Base-by-base conservation (phyloP, 768 basidiomycete species). In the Pleurotus pulmonarius region DNA sequence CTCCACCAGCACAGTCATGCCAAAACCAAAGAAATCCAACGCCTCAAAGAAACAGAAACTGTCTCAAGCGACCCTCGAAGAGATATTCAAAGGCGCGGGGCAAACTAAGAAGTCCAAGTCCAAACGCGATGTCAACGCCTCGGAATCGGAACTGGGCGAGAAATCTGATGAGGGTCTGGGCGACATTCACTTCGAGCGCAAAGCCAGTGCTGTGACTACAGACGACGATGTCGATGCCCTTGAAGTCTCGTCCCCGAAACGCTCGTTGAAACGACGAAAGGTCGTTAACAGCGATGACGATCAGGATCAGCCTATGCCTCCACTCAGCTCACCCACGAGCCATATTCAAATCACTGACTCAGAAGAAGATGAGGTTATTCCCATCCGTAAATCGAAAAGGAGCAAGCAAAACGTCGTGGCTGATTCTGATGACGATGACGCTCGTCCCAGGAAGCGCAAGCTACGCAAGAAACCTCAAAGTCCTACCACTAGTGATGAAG, bases 181-280 rank as follows among this genome's bases (percentile, higher is more conserved):
- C 13, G 76, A 71, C 24, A 83, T 87, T 48, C 77, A 64, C 44
- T 80, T 88, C 49, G 79, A 79, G 57, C 70, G 77, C 15, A 59
- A 70, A 41, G 57, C 56, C 16, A 29, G 26, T 45, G 48, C 43
- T 15, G 41, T 49, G 22, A n/a, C 45, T 18, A 57, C 57, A 41
- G 65, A 59, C 56, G 56, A 59, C 15, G 38, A 56, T 3, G 62
- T 60, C 22, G 49, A 60, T 22, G 62, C 59, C 5, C 47, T 53
- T 11, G 46, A 43, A 4, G 49, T 56, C 39, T 46, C 55, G 55
- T 64, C 45, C 6, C 55, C 41, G 12, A 34, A 56, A 52, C 22
- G 59, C 11, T 39, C 39, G 16, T 54, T 52, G 46, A 61, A 56
- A 48, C 58, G 58, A 46, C 57, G 58, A 16, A 37, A 55, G 37